These are phyloP conservation scores for Tilletia setariae DNA, from an alignment of 1,284 basidiomycete genomes.

Conservation along the genomic window DNA sequence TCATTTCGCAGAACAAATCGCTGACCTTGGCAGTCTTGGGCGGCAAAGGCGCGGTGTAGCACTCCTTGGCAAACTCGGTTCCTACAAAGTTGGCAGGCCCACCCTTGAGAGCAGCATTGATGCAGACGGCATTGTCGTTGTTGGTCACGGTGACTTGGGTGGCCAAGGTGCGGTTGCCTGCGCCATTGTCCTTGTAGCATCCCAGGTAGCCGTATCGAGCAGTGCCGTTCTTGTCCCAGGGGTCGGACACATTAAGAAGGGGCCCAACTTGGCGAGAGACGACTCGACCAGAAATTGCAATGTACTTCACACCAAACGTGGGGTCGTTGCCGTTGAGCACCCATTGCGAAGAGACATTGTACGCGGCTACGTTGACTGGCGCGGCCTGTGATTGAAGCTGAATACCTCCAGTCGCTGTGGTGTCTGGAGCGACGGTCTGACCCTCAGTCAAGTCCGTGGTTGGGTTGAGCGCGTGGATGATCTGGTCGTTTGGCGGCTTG, in stretches of 20 bases:
- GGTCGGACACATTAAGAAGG: neutral
- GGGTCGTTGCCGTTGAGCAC: conserved; percentile 27
- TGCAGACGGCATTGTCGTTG: neutral
- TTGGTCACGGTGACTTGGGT: neutral
- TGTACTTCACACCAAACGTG: conserved; percentile 23
- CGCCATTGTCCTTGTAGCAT: conserved; percentile 16
- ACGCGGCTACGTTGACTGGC: conserved; percentile 13
- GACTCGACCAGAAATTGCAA: conserved; percentile 23
- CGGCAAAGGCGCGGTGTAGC: neutral
- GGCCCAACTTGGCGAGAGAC: conserved; percentile 20
- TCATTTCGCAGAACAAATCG: conserved; percentile 62
- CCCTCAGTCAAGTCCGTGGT: conserved; percentile 21
- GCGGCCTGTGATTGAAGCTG: neutral
- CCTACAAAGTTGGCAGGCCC: neutral
- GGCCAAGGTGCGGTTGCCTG: conserved; percentile 2
- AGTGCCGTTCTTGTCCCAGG: conserved; percentile 17
- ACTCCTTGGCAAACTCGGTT: neutral
- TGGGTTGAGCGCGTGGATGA: conserved; percentile 18
- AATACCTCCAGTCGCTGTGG: conserved; percentile 14
- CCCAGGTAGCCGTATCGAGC: conserved; percentile 21
- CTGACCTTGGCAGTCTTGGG: neutral
- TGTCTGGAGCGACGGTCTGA: conserved; percentile 9
- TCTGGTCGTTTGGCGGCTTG: conserved; percentile 16
- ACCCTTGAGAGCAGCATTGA: neutral
- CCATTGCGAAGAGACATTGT: conserved; percentile 20